phyloP scores from a whole-genome alignment of 164 flowering plant genomes.

The Berberis vulgaris region DNA sequence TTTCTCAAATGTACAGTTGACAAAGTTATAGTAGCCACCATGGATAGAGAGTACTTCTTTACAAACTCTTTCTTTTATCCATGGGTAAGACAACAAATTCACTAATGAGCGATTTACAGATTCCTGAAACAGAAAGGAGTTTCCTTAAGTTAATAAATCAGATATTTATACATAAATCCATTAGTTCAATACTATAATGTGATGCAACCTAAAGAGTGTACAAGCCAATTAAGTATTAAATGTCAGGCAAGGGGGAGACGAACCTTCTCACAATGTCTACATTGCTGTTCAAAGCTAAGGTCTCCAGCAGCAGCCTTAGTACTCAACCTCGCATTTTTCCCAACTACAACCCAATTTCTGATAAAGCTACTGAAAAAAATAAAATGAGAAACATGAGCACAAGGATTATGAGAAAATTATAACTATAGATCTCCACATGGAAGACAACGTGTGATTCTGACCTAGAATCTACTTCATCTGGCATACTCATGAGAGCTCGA shows the following conservation, averaged over 20 bases:
- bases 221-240: no score
- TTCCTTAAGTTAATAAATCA: background rate
- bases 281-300: slow-evolving; percentile 80
- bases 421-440: slow-evolving; percentile 16
- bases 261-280: slow-evolving; percentile 91
- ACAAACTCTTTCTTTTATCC: slow-evolving; percentile 71
- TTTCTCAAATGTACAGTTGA: slow-evolving; percentile 84
- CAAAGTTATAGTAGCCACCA: slow-evolving; percentile 91
- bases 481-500: slow-evolving; percentile 88
- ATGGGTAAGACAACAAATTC: slow-evolving; percentile 75
- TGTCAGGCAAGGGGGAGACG: background rate
- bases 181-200: no score
- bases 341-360: slow-evolving; percentile 60
- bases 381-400: slow-evolving; percentile 9
- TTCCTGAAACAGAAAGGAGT: slow-evolving; percentile 41
- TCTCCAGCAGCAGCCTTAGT: slow-evolving; percentile 50
- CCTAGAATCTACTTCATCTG: slow-evolving; percentile 64
- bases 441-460: slow-evolving; percentile 9
- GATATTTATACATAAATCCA: no score
- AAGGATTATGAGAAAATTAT: background rate
- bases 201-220: no score
- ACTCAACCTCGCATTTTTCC: slow-evolving; percentile 51
- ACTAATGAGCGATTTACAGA: slow-evolving; percentile 62
- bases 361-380: slow-evolving; percentile 61
- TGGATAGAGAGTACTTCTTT: slow-evolving; percentile 55